Conservation (phyloP, 345 rosid species). For the Camelina sativa region DNA sequence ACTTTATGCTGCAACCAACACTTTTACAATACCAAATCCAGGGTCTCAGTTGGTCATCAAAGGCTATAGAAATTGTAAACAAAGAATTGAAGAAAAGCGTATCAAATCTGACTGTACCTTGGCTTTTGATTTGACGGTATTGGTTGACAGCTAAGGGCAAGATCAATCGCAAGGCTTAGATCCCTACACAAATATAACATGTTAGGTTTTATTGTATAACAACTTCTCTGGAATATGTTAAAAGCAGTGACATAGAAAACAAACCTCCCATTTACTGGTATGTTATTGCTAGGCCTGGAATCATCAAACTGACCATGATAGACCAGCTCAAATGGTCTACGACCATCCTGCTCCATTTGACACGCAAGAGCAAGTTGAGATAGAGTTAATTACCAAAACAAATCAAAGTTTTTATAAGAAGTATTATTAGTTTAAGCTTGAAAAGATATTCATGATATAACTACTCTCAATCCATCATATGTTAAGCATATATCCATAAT, state of each 20-base stretch:
- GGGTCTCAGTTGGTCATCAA: constrained; percentile 9
- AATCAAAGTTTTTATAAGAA: not conserved
- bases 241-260: constrained; percentile 20
- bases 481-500: constrained; percentile 1
- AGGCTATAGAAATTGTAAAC: constrained; percentile 30
- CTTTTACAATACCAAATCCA: constrained; percentile 48
- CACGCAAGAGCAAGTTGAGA: not conserved
- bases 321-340: constrained; percentile 90
- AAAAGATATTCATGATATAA: not conserved
- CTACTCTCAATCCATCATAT: constrained; percentile 1
- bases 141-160: constrained; percentile 76
- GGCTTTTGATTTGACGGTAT: constrained; percentile 72
- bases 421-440: not conserved
- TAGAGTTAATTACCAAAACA: constrained; percentile 2
- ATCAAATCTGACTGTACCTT: constrained; percentile 51
- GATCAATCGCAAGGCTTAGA: constrained; percentile 70
- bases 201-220: not conserved
- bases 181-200: constrained; percentile 53
- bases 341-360: constrained; percentile 63
- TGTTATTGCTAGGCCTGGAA: constrained; percentile 78
- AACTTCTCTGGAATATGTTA: constrained; percentile 8
- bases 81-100: not conserved
- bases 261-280: constrained; percentile 81
- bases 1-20: constrained; percentile 96
- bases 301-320: constrained; percentile 94